Evolutionary conservation across 257 asterid species (phyloP), one percentile per base, ranked within the genome.

Genomic region (Cordia subcordata): DNA sequence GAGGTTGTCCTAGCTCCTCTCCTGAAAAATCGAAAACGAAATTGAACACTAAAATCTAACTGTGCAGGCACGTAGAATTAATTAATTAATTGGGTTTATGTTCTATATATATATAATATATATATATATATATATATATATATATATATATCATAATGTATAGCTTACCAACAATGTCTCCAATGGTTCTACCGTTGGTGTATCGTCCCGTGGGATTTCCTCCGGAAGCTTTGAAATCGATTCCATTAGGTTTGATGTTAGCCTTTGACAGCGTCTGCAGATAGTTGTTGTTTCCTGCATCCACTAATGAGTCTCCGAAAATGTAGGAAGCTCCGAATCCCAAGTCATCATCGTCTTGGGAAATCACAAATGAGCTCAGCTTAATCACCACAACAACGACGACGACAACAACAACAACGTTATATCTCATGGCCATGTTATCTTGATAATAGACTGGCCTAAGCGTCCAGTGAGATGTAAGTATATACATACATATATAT

Each of bases 151-250:
- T 17, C 38, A 37, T 39, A 0, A 45, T 4, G 19, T n/a, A 39
- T 11, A 45, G 14, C 78, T 33, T 81, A 91, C 98, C 98, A 4
- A 88, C 79, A 46, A 92, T 81, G 65, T 92, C 96, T 14, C 85
- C 99, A 0, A 92, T 92, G 63, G 96, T 92, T 71, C 91, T 79
- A 40, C 99, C 99, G 14, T 92, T 92, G 0, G 99, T 92, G 51
- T 57, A 88, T 5, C 97, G 79, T n/a, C 97, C 99, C 0, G 99
- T 92, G 0, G 99, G 99, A 23, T 23, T 75, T 13, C 99, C 99
- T 5, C 91, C 89, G 0, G 96, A 81, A 38, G 97, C 82, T 53
- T 72, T 75, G 57, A 92, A 92, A 75, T 86, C 99, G 5, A 92
- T 81, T 8, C 99, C 97, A 32, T 88, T 92, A 0, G 99, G 99